phyloP scores from a whole-genome alignment of 805 yeast species.

The Brettanomyces bruxellensis region DNA sequence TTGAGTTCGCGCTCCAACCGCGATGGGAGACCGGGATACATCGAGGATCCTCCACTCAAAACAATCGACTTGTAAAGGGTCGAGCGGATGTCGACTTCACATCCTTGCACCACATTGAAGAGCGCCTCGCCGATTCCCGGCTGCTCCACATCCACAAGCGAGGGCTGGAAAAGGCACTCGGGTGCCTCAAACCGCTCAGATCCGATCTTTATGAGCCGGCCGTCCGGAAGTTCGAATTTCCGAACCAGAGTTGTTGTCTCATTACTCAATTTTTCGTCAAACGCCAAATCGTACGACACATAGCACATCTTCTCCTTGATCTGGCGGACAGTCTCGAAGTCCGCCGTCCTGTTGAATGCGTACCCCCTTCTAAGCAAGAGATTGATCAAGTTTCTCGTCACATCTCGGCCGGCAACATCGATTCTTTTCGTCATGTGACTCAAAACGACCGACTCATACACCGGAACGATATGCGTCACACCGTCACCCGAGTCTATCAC shows the following conservation, averaged over 20 bases:
- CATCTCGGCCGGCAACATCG: slow-evolving; percentile 98
- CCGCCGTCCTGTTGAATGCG: slow-evolving; percentile 97
- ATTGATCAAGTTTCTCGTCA: slow-evolving; percentile 90
- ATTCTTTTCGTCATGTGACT: slow-evolving; percentile 87
- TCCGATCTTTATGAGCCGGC: slow-evolving; percentile 87
- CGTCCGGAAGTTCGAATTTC: slow-evolving; percentile 91
- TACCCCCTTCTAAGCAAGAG: slow-evolving; percentile 90
- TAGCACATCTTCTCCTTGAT: slow-evolving; percentile 94
- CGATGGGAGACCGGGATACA: slow-evolving; percentile 98
- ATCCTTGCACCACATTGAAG: slow-evolving; percentile 87
- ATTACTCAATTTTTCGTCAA: slow-evolving; percentile 77
- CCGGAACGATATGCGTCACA: slow-evolving; percentile 97
- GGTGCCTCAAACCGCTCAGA: slow-evolving; percentile 96
- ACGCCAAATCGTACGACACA: slow-evolving; percentile 86
- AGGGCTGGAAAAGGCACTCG: slow-evolving; percentile 94
- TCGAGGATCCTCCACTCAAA: slow-evolving; percentile 93
- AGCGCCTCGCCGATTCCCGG: slow-evolving; percentile 93
- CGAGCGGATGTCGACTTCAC: slow-evolving; percentile 89
- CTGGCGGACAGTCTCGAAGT: slow-evolving; percentile 96
- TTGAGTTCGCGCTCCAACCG: slow-evolving; percentile 92
- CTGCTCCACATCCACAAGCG: slow-evolving; percentile 89
- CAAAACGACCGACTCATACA: slow-evolving; percentile 92
- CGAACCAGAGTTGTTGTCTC: slow-evolving; percentile 96
- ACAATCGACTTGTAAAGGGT: slow-evolving; percentile 88
- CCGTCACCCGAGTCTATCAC: slow-evolving; percentile 99